A percentile compares a stretch with the other conserved stretches of the same genome.
Conservation (phyloP, 2,329 filamentous ascomycete species). For the Monosporascus sp. region DNA sequence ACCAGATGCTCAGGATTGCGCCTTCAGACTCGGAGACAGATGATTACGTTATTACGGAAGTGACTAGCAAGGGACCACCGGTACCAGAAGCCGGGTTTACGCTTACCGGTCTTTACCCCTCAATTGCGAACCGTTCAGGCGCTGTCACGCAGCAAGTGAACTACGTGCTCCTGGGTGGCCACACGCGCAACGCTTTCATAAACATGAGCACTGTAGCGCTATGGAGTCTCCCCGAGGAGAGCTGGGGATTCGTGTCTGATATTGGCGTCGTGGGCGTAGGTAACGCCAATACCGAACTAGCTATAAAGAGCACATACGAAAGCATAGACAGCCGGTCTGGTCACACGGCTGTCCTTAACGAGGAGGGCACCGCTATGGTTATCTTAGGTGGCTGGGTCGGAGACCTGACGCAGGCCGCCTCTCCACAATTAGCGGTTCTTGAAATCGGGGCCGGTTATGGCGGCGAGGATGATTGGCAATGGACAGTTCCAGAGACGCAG, state of each 20-base stretch:
- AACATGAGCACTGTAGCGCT: slow-evolving; percentile 90
- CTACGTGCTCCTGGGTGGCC: slow-evolving; percentile 79
- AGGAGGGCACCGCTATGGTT: slow-evolving; percentile 72
- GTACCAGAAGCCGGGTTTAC: slow-evolving; percentile 83
- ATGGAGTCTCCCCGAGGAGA: slow-evolving; percentile 79
- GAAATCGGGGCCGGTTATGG: slow-evolving; percentile 71
- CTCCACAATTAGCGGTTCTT: slow-evolving; percentile 75
- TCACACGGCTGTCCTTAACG: slow-evolving; percentile 75
- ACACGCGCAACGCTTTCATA: slow-evolving; percentile 78
- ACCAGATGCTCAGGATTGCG: slow-evolving; percentile 66
- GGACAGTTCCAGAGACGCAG: slow-evolving; percentile 56
- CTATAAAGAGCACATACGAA: slow-evolving; percentile 36
- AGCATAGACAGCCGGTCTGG: slow-evolving; percentile 77
- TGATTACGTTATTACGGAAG: slow-evolving; percentile 31
- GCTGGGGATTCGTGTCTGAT: slow-evolving; percentile 70
- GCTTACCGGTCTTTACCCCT: slow-evolving; percentile 67
- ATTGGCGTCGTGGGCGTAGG: slow-evolving; percentile 43
- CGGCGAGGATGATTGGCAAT: slow-evolving; percentile 64
- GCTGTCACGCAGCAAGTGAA: slow-evolving; percentile 66
- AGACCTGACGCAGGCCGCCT: slow-evolving; percentile 66
- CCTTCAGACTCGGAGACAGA: slow-evolving; percentile 33
- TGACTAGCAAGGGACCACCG: slow-evolving; percentile 53
- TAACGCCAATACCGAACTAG: slow-evolving; percentile 49
- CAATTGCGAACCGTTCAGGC: slow-evolving; percentile 62
- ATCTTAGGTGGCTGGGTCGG: slow-evolving; percentile 92